Conservation (phyloP, 768 basidiomycete species). For the Saitozyma sp. region DNA sequence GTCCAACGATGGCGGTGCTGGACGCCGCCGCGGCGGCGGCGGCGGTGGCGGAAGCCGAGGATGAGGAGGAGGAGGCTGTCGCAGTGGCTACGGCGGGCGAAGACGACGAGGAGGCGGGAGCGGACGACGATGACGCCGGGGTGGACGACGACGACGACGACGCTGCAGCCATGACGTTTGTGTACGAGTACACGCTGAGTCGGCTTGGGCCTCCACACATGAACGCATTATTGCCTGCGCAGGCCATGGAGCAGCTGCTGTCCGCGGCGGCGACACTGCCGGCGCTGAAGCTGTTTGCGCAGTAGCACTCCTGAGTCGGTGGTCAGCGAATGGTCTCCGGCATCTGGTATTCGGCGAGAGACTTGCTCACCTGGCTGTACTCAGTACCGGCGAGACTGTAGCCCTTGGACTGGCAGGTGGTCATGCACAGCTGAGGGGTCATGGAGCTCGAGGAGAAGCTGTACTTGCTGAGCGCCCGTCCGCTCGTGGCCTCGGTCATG, state of each 20-base stretch:
- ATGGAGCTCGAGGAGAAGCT: constrained; percentile 53
- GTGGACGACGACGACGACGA: too few species aligned
- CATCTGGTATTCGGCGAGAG: too few species aligned
- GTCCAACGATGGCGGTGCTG: too few species aligned
- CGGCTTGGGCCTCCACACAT: constrained; percentile 39
- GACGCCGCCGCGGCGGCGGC: too few species aligned
- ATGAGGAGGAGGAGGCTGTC: not conserved
- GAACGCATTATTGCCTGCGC: constrained; percentile 58
- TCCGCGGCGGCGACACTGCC: constrained; percentile 57
- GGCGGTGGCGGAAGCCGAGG: too few species aligned
- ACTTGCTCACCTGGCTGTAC: constrained; percentile 49
- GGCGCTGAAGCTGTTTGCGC: constrained; percentile 67
- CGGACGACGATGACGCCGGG: too few species aligned
- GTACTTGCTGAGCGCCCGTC: constrained; percentile 39
- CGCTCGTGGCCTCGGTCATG: constrained; percentile 29
- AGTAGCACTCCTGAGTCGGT: constrained; percentile 53
- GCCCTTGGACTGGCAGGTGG: constrained; percentile 60
- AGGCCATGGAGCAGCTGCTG: constrained; percentile 68
- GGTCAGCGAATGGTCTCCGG: not conserved
- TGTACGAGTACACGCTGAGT: constrained; percentile 8
- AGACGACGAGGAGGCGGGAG: too few species aligned
- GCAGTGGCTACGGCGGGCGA: not conserved
- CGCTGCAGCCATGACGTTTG: too few species aligned
- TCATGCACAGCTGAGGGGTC: constrained; percentile 68
- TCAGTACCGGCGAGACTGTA: constrained; percentile 72